A percentile compares a stretch with the other conserved stretches of the same genome.
Evolutionary conservation across 768 basidiomycete species (phyloP).

Genomic region (Collybia sordida): DNA sequence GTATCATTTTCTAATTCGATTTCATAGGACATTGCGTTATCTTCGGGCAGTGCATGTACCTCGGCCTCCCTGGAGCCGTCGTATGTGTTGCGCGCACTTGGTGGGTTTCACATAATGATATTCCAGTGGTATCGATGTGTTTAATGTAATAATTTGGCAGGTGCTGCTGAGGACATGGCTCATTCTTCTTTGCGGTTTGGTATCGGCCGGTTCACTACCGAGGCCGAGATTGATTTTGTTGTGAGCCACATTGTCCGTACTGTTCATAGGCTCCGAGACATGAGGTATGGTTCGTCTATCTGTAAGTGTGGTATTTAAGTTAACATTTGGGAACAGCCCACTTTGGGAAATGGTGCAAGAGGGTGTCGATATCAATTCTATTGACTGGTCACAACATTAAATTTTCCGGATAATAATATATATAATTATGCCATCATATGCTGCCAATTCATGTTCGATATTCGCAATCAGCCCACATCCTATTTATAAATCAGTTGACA

Average conservation of each 20-base stretch:
- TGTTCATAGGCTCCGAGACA: constrained; percentile 88
- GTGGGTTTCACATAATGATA: constrained; percentile 30
- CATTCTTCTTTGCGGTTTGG: constrained; percentile 98
- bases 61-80: constrained; percentile 98
- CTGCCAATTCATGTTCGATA: not conserved
- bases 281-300: constrained; percentile 60
- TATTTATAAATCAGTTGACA: not conserved
- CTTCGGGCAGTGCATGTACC: constrained; percentile 97
- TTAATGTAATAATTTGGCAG: constrained; percentile 30
- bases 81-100: constrained; percentile 94
- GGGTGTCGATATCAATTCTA: constrained; percentile 92
- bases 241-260: constrained; percentile 82
- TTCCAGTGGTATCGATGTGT: constrained; percentile 1
- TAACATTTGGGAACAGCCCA: constrained; percentile 50
- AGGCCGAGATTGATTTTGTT: constrained; percentile 95
- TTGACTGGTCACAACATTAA: constrained; percentile 92
- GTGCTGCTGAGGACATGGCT: constrained; percentile 98
- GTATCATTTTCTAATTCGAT: constrained; percentile 1
- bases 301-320: constrained; percentile 6
- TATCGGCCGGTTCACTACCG: constrained; percentile 96
- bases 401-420: constrained; percentile 18
- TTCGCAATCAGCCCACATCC: not conserved
- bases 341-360: constrained; percentile 99
- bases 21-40: constrained; percentile 87
- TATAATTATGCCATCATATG: constrained; percentile 10